phyloP scores from a whole-genome alignment of 2,329 filamentous ascomycete species.

The Tolypocladium tundrense region DNA sequence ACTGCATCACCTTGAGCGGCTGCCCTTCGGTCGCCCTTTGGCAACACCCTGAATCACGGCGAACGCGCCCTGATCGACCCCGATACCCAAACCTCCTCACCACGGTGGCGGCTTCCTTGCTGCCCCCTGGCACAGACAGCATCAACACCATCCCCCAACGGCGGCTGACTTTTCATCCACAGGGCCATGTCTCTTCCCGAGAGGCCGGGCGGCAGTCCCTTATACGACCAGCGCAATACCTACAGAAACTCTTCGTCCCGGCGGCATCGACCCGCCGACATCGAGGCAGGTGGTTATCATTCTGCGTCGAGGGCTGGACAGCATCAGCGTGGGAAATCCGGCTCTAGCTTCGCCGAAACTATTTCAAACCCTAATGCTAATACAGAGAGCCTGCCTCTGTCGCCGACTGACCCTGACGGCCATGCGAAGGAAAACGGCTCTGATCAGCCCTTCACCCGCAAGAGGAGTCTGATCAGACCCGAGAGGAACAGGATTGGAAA shows the following conservation, averaged over 20 bases:
- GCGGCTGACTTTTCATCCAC: conserved; percentile 11
- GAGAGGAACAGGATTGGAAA: conserved; percentile 78
- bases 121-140: background rate
- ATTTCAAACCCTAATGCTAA: conserved; percentile 42
- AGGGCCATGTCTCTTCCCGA: conserved; percentile 52
- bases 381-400: conserved; percentile 46
- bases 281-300: conserved; percentile 53
- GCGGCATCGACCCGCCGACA: conserved; percentile 54
- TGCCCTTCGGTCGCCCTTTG: background rate
- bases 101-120: background rate
- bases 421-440: conserved; percentile 18
- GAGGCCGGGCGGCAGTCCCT: conserved; percentile 53
- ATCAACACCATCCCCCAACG: background rate
- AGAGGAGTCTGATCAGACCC: conserved; percentile 80
- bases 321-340: conserved; percentile 48
- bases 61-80: background rate
- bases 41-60: background rate
- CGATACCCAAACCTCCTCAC: background rate
- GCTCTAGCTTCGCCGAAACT: conserved; percentile 48
- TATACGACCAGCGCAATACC: conserved; percentile 49
- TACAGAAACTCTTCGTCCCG: conserved; percentile 62
- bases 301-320: conserved; percentile 27
- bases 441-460: conserved; percentile 45
- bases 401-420: conserved; percentile 27
- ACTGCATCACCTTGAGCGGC: background rate